Evolutionary conservation across 345 rosid genomes (phyloP).

Genomic region (Eucalyptus paniculata): DNA sequence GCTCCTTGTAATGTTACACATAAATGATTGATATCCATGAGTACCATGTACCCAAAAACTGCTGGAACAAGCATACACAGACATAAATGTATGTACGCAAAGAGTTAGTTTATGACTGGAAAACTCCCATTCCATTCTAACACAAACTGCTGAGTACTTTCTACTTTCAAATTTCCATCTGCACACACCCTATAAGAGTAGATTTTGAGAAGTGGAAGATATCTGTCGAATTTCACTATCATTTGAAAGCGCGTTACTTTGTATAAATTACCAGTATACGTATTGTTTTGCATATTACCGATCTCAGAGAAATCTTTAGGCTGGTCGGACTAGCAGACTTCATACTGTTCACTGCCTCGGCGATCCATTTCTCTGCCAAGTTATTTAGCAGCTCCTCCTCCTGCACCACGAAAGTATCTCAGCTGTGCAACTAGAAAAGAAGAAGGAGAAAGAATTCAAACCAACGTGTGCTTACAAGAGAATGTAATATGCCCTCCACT

Average conservation of each 20-base stretch:
- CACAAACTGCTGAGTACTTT: background rate
- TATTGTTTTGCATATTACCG: background rate
- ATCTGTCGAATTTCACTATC: background rate
- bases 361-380: background rate
- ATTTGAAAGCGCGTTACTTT: background rate
- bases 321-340: background rate
- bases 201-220: background rate
- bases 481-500: background rate
- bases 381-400: background rate
- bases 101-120: background rate
- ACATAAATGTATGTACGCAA: background rate
- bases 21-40: background rate
- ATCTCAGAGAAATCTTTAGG: background rate
- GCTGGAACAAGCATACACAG: background rate
- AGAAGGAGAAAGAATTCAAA: background rate
- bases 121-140: background rate
- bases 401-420: background rate
- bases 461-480: background rate
- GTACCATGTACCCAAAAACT: background rate
- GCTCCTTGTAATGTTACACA: background rate
- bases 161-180: background rate
- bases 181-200: background rate
- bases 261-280: background rate
- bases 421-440: background rate
- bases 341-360: background rate